Evolutionary conservation across 345 rosid genomes (phyloP), one percentile per base, ranked within the genome.

Genomic region (Ricinus communis): DNA sequence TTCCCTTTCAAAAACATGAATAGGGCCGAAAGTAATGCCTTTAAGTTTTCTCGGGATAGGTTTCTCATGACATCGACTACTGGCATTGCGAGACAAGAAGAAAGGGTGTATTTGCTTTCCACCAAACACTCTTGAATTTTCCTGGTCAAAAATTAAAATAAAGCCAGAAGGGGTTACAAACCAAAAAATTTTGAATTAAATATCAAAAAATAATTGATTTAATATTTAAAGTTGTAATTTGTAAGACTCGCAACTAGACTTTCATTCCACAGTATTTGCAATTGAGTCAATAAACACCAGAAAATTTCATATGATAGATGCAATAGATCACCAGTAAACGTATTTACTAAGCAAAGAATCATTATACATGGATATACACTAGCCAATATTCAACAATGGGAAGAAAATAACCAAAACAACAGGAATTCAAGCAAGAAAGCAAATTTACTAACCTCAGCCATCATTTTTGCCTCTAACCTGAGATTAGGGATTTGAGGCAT

Each of bases 61-160:
- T 49, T 73, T 72, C 77, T 82, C 88, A 63, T 85, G 83, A 76
- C 69, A 72, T 73, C 65, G 85, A 79, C 80, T 90, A 63, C 80
- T 84, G 10, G 59, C 63, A 78, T 87, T 90, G 82, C 80, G 67
- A 31, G 86, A 76, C 28, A 92, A 74, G 80, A 92, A 95, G 79
- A 92, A 92, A 11, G 99, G 97, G 81, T 95, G 97, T 52, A 92
- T 30, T 77, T 87, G 88, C 75, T 81, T 93, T 61, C 96, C 97
- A 15, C 90, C 80, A 67, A 85, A 90, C 75, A 82, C 65, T 66
- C 86, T 81, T 5, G 81, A 89, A 79, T 90, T 79, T 79, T 94
- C 98, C 98, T 91, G 79, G 75, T 75, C 79, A 83, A 62, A 74
- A 4, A 55, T 67, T n/a, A 79, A 63, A 79, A 59, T 62, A 79